Conservation (phyloP, 1,284 basidiomycete genomes). For the Vanrija sp. region DNA sequence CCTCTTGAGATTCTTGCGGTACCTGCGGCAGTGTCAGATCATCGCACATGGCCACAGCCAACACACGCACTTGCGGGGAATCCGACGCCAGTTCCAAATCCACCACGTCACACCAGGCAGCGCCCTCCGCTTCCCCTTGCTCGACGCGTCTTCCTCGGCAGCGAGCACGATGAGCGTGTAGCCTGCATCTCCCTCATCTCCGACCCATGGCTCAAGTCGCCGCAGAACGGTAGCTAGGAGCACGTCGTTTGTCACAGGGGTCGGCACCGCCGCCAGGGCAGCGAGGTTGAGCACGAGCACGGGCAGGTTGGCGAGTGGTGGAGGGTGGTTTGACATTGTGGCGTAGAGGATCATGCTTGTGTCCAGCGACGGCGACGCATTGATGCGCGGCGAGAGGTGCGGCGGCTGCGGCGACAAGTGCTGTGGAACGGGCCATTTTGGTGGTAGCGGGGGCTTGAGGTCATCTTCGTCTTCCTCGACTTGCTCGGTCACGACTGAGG, state of each 20-base stretch:
- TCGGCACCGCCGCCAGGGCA: slow-evolving; percentile 17
- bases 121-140: slow-evolving; percentile 10
- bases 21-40: slow-evolving; percentile 18
- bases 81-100: slow-evolving; percentile 34
- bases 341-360: slow-evolving; percentile 11
- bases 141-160: slow-evolving; percentile 18
- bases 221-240: slow-evolving; percentile 25
- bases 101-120: slow-evolving; percentile 38
- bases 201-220: slow-evolving; percentile 37
- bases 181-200: slow-evolving; percentile 32
- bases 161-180: slow-evolving; percentile 41
- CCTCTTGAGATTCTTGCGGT: slow-evolving; percentile 41
- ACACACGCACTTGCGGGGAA: slow-evolving; percentile 35
- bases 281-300: slow-evolving; percentile 30
- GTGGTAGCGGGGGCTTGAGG: too few relatives aligned
- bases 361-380: slow-evolving; percentile 3
- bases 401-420: too few relatives aligned
- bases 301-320: slow-evolving; percentile 14
- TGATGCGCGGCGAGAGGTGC: too few relatives aligned
- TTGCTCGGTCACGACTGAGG: too few relatives aligned
- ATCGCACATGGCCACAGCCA: too few relatives aligned
- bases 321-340: slow-evolving; percentile 15
- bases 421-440: too few relatives aligned
- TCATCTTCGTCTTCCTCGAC: too few relatives aligned
- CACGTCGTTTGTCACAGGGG: slow-evolving; percentile 25